Evolutionary conservation across 305 asterid species (phyloP), one percentile per base, ranked within the genome.

Genomic region (Caryopteris hybrid): DNA sequence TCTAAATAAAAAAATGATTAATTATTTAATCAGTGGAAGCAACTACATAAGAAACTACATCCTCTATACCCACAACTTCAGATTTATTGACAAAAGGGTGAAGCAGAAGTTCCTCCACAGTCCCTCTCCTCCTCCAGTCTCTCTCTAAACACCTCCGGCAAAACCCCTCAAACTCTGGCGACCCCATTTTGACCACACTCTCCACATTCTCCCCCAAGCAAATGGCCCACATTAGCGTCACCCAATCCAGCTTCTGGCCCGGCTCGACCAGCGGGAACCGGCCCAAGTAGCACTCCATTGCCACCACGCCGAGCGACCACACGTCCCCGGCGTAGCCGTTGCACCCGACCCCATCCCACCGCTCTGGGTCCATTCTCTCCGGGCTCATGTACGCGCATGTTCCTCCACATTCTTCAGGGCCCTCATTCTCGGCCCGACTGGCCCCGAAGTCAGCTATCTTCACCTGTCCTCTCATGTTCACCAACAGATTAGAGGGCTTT

Each of bases 331-430:
- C 78, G 14, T 27, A 78, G 4, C 80, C 78, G 6, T 64, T 70
- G 38, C 81, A 75, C 8, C 12, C 21, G 7, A 27, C 81, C 4
- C 79, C 77, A 22, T 51, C 72, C 83, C 84, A 85, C 8, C 77
- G 57, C 57, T 76, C 82, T 1, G 87, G 80, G 52, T 82, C 83
- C 59, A 80, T 36, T 50, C 86, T 68, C 69, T 83, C 88, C 0
- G 91, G 88, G 66, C 88, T 85, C 88, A 83, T 81, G 33, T 83
- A 83, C 14, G 85, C 85, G 11, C 76, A 70, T 2, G 88, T 81
- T 0, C 88, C 86, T 1, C 17, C 14, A 6, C 69, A 56, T 4
- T 42, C 20, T 36, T 39, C 2, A 11, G 0, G 57, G 8, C 60
- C 11, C 14, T 34, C 14, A 1, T 20, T 27, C 21, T 31, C 34